These are phyloP conservation scores for Bruguiera gymnorhiza DNA, from an alignment of 345 rosid genomes.

Conservation along the genomic window DNA sequence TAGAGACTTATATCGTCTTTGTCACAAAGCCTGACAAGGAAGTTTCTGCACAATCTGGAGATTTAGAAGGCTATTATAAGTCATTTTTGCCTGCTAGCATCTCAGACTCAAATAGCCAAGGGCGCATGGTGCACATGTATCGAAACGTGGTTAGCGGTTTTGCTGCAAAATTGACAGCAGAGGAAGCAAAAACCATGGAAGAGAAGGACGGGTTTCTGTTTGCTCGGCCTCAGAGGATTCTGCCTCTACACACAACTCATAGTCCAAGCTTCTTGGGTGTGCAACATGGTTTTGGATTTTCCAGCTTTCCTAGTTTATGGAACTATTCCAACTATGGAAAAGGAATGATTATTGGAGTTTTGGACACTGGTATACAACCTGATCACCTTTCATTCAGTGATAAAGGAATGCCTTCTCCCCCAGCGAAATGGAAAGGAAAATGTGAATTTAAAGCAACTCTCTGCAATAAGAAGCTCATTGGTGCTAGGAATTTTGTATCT, in stretches of 20 bases:
- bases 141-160: slow-evolving; percentile 42
- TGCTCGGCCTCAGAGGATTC: slow-evolving; percentile 28
- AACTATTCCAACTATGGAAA: slow-evolving; percentile 16
- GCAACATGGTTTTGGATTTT: slow-evolving; percentile 13
- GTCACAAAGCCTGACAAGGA: slow-evolving; percentile 22
- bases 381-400: slow-evolving; percentile 30
- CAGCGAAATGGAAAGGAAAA: slow-evolving; percentile 29
- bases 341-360: slow-evolving; percentile 24
- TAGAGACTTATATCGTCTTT: slow-evolving; percentile 34
- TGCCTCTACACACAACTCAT: slow-evolving; percentile 25
- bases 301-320: slow-evolving; percentile 1
- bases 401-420: slow-evolving; percentile 21
- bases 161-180: slow-evolving; percentile 46
- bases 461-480: slow-evolving; percentile 30
- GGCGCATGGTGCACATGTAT: slow-evolving; percentile 38
- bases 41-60: not conserved
- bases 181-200: slow-evolving; percentile 41
- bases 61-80: slow-evolving; percentile 28
- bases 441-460: slow-evolving; percentile 21
- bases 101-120: slow-evolving; percentile 8
- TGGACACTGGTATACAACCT: slow-evolving; percentile 26
- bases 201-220: slow-evolving; percentile 38
- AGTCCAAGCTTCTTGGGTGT: slow-evolving; percentile 26
- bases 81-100: slow-evolving; percentile 32
- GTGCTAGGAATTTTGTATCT: slow-evolving; percentile 18